Evolutionary conservation across 1,139 yeast genomes (phyloP).

Genomic region (Debaryomycetaceae sp.): DNA sequence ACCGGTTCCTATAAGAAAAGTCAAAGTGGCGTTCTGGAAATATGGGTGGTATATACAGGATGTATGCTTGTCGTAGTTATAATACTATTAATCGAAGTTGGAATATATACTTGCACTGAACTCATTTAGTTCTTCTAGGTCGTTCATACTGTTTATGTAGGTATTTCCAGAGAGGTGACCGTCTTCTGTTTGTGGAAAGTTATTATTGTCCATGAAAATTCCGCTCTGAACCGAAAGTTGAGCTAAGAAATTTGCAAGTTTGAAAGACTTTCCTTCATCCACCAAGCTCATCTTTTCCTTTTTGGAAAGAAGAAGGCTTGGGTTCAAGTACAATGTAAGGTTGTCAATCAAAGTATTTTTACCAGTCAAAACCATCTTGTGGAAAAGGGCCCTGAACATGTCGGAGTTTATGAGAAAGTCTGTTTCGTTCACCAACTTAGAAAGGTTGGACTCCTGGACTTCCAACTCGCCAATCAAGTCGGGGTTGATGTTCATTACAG

Average conservation of each 20-base stretch:
- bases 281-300: slow-evolving; percentile 17
- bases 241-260: slow-evolving; percentile 69
- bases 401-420: slow-evolving; percentile 32
- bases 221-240: slow-evolving; percentile 66
- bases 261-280: slow-evolving; percentile 31
- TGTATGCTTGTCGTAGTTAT: slow-evolving; percentile 62
- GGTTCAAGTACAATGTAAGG: slow-evolving; percentile 22
- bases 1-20: neutral
- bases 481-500: slow-evolving; percentile 45
- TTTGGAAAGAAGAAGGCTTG: slow-evolving; percentile 9
- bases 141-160: slow-evolving; percentile 45
- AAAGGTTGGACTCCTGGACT: slow-evolving; percentile 36
- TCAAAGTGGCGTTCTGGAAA: slow-evolving; percentile 13
- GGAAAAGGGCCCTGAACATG: slow-evolving; percentile 28
- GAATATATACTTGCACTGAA: slow-evolving; percentile 89
- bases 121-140: slow-evolving; percentile 71
- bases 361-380: slow-evolving; percentile 25
- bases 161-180: slow-evolving; percentile 40
- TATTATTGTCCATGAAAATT: slow-evolving; percentile 45
- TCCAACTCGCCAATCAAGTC: slow-evolving; percentile 40
- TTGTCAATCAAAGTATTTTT: slow-evolving; percentile 29
- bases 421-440: slow-evolving; percentile 46
- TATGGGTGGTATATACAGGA: slow-evolving; percentile 68
- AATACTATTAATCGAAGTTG: slow-evolving; percentile 62
- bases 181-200: slow-evolving; percentile 45